Base-by-base conservation (phyloP, 306 rosid genomes). In the Cicer yamashitae region DNA sequence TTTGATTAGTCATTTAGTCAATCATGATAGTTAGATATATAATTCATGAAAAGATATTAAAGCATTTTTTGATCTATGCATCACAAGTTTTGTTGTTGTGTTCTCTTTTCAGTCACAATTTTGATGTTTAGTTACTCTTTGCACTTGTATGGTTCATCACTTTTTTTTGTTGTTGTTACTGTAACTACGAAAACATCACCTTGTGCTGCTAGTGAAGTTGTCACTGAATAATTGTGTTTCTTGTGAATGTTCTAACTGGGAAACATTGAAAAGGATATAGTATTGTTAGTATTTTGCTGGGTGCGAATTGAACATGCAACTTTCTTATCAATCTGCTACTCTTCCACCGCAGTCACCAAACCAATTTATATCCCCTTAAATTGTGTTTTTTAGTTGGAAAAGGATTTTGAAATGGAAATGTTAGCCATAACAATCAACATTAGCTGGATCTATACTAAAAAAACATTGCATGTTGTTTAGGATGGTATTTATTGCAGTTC, bases 91-190 rank as follows among this genome's bases (percentile, higher is more conserved):
- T 45, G 40, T 67, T 66, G 53, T 20, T 44, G 18, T 10, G n/a
- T 43, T 60, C 15, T 22, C n/a, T 25, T 57, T 58, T 58, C 61
- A 22, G 52, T 73, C 77, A 34, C 65, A 82, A 44, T 82, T 79
- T 79, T 82, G 77, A 20, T 62, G 63, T 43, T 25, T 40, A n/a
- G 41, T 37, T 61, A 34, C n/a, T 67, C 44, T 59, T 50, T 62
- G 41, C 46, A 7, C 75, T 6, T 30, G 7, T 50, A 0, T 58
- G 8, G 37, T 30, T 30, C 37, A 30, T 30, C 40, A 6, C 5
- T 2, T 3, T 30, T 6, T 58, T 13, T 50, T 5, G 18, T 17
- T n/a, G n/a, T 58, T 8, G 80, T 17, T 70, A 34, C 70, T 37
- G 39, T 65, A 15, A 44, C 39, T 37, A 47, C 47, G 68, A 52